Evolutionary conservation across 73 alveolate species (phyloP), one percentile per base, ranked within the genome.

Genomic region (Stentor coeruleus): DNA sequence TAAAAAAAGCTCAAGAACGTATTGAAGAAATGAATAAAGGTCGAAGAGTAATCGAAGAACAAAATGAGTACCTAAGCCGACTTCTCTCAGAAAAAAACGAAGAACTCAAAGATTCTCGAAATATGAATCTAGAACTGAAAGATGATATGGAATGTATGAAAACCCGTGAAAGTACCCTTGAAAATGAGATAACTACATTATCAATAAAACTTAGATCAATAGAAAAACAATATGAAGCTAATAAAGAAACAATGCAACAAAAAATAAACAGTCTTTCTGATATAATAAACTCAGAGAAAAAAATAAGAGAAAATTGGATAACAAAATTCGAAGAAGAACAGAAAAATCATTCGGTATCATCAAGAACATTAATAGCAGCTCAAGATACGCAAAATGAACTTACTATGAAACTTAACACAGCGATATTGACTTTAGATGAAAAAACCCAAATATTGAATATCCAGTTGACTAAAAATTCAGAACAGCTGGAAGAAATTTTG

Each of bases 241-340:
- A 79, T 0, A 87, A 90, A 86, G 85, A 86, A 66, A 80, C 89
- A 49, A 72, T 82, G 66, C 79, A 59, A 35, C 92, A 90, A 72
- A 90, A 87, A 42, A 82, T 90, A 3, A 6, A 3, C 3, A 83
- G 73, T 77, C 87, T 86, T n/a, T 74, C 88, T 40, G 91, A 84
- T 4, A 79, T 86, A 35, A 38, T 82, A 4, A n/a, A 38, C 2
- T 73, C 85, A 81, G 91, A 89, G 55, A 86, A 87, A 55, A 87
- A 89, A 59, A 86, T 87, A 35, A 60, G 91, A 3, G 95, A 89
- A 55, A 60, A 66, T 74, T 89, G 95, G 92, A 82, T 88, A 3
- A 81, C 77, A 15, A 74, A 87, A 39, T 89, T 66, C 72, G 95
- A 89, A 73, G 88, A 86, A 39, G 95, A 89, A 60, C 89, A 89